A percentile compares a stretch with the other conserved stretches of the same genome.
phyloP scores from a whole-genome alignment of 2,329 filamentous ascomycete species.

The Helotiales sp. region DNA sequence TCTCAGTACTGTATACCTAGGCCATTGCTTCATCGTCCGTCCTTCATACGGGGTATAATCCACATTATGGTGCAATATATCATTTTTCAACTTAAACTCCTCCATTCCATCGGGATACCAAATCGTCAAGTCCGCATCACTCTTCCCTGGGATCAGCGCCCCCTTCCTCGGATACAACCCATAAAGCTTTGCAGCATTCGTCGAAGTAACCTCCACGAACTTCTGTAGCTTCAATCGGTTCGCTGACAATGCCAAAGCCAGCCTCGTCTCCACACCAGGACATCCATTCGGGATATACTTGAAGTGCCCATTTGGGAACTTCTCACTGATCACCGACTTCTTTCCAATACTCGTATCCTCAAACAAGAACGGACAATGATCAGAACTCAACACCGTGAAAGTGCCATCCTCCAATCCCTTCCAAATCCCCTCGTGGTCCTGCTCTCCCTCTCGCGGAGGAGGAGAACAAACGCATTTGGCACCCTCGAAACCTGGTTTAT shows the following conservation, averaged over 20 bases:
- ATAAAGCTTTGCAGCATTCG: slow-evolving; percentile 58
- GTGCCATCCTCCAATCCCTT: slow-evolving; percentile 50
- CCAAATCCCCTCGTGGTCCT: slow-evolving; percentile 53
- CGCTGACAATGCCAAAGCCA: slow-evolving; percentile 45
- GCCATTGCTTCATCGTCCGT: slow-evolving; percentile 57
- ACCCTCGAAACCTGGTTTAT: slow-evolving; percentile 52
- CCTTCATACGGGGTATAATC: slow-evolving; percentile 66
- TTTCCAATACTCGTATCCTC: slow-evolving; percentile 48
- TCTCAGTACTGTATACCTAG: slow-evolving; percentile 58
- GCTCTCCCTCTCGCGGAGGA: slow-evolving; percentile 45
- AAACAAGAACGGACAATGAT: slow-evolving; percentile 41
- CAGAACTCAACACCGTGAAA: slow-evolving; percentile 50
- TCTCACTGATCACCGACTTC: slow-evolving; percentile 46
- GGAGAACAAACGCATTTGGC: slow-evolving; percentile 57
- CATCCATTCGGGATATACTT: slow-evolving; percentile 59
- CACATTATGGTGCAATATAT: slow-evolving; percentile 58
- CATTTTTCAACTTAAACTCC: slow-evolving; percentile 48
- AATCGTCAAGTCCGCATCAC: slow-evolving; percentile 57
- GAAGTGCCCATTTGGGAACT: slow-evolving; percentile 48
- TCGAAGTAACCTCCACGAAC: slow-evolving; percentile 55
- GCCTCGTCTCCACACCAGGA: slow-evolving; percentile 57
- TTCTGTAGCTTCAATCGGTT: slow-evolving; percentile 44
- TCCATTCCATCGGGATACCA: slow-evolving; percentile 53
- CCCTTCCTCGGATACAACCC: slow-evolving; percentile 54
- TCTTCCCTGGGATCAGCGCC: slow-evolving; percentile 47